These are phyloP conservation scores for Ambispora gerdemannii DNA, from an alignment of 192 early-diverging fungal genomes.

Conservation along the genomic window DNA sequence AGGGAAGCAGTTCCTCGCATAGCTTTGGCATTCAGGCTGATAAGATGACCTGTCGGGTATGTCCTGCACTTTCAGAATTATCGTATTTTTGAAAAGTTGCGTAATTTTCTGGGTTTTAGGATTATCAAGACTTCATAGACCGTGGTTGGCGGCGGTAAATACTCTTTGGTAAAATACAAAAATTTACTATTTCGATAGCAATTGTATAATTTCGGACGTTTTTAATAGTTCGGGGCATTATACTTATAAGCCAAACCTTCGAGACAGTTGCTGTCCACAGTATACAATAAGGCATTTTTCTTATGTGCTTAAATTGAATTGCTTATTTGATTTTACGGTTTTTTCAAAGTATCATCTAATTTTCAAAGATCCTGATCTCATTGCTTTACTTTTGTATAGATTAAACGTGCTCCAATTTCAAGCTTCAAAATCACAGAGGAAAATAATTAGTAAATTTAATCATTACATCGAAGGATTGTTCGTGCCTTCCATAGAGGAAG, in stretches of 20 bases:
- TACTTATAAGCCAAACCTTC: constrained; percentile 69
- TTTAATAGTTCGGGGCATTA: constrained; percentile 60
- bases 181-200: not conserved
- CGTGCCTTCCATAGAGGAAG: constrained; percentile 9
- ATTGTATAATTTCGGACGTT: not conserved
- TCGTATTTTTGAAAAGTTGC: not conserved
- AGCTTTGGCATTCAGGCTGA: constrained; percentile 66
- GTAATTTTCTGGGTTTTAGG: constrained; percentile 32
- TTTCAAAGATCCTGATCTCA: too few relatives aligned
- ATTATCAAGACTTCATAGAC: constrained; percentile 68
- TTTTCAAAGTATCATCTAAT: too few relatives aligned
- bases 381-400: constrained; percentile 30
- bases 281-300: constrained; percentile 64
- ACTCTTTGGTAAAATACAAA: not conserved
- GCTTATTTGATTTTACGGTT: too few relatives aligned
- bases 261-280: constrained; percentile 67
- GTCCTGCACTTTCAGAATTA: not conserved
- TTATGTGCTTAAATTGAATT: too few relatives aligned
- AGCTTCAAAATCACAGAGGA: constrained; percentile 62
- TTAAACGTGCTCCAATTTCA: constrained; percentile 55
- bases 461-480: constrained; percentile 48
- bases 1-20: constrained; percentile 45
- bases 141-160: constrained; percentile 68
- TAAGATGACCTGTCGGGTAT: constrained; percentile 46
- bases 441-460: constrained; percentile 62